phyloP scores from a whole-genome alignment of 2,329 filamentous ascomycete genomes.

The Ciborinia camelliae region DNA sequence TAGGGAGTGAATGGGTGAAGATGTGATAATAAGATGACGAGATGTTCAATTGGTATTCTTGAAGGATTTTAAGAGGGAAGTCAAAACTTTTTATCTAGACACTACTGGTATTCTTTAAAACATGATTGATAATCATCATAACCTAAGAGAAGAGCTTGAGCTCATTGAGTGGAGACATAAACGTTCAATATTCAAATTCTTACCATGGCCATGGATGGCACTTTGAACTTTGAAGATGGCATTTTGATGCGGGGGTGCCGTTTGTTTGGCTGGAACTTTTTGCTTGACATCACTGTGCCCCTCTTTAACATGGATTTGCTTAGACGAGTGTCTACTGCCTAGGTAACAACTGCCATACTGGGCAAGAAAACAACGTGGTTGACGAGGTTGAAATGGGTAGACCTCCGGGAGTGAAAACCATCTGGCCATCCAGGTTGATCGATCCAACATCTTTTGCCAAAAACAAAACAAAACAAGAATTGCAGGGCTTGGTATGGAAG shows the following conservation, averaged over 20 bases:
- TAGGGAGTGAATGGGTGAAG: not conserved
- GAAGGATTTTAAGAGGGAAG: not conserved
- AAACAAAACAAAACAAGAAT: not conserved
- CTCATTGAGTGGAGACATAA: conserved; percentile 9
- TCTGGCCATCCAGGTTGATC: not conserved
- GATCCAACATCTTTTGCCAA: not conserved
- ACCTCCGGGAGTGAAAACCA: not conserved
- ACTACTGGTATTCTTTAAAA: not conserved
- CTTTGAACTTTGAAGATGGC: not conserved
- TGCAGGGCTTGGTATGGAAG: not conserved
- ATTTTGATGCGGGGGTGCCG: not conserved
- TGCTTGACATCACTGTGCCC: conserved; percentile 5
- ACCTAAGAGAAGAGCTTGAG: not conserved
- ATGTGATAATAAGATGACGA: not conserved
- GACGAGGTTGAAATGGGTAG: not conserved
- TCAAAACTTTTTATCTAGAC: not conserved
- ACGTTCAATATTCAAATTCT: not conserved
- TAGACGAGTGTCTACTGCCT: not conserved
- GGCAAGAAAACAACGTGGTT: not conserved
- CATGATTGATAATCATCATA: conserved; percentile 11
- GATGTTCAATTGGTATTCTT: not conserved
- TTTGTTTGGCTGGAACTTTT: not conserved
- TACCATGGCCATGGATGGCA: not conserved
- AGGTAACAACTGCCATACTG: not conserved
- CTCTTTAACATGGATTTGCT: not conserved